A percentile compares a stretch with the other conserved stretches of the same genome.
phyloP scores from a whole-genome alignment of 179 eudicot species.

The Heliamphora pulchella region DNA sequence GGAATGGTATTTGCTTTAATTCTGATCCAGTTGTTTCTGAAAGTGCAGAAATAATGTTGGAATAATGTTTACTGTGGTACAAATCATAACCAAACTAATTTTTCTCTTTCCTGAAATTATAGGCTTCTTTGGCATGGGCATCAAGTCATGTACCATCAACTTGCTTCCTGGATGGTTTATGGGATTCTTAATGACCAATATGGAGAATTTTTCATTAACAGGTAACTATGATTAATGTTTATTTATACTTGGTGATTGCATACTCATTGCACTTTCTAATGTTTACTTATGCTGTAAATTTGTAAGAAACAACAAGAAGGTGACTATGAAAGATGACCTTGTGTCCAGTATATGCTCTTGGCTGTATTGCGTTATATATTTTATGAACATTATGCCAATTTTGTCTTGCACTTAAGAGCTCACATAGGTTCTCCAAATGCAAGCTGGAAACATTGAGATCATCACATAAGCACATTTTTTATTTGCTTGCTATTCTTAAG shows the following conservation, averaged over 20 bases:
- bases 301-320: background rate
- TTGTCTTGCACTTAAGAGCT: background rate
- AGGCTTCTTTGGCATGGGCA: slow-evolving; percentile 99
- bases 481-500: background rate
- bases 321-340: background rate
- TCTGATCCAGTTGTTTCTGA: slow-evolving; percentile 6
- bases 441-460: background rate
- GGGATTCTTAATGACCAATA: slow-evolving; percentile 92
- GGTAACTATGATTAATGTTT: slow-evolving; percentile 32
- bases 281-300: background rate
- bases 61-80: slow-evolving; percentile 2
- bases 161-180: slow-evolving; percentile 95
- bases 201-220: slow-evolving; percentile 80
- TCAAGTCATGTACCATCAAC: slow-evolving; percentile 97
- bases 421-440: background rate
- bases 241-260: slow-evolving; percentile 1
- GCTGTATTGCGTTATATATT: background rate
- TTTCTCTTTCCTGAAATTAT: slow-evolving; percentile 14
- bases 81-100: slow-evolving; percentile 2
- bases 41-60: background rate
- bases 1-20: background rate
- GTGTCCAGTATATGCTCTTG: background rate
- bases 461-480: background rate
- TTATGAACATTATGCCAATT: background rate
- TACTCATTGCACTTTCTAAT: background rate